Evolutionary conservation across 2,329 filamentous ascomycete species (phyloP), one percentile per base, ranked within the genome.

Genomic region (Fusarium decemcellulare): DNA sequence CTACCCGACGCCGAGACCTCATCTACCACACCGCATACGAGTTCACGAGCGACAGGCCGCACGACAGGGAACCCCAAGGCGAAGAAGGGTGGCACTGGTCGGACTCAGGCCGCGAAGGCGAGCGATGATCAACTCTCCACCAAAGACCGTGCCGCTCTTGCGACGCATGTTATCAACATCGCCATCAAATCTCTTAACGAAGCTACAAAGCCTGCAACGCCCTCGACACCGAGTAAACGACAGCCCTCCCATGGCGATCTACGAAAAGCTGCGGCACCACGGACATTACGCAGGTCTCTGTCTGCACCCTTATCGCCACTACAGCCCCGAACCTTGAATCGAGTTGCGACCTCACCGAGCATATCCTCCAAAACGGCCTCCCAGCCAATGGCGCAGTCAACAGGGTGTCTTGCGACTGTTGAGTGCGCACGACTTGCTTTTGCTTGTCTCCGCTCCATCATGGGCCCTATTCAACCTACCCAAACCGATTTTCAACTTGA

Each of bases 391-490:
- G 64, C 75, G 4, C 76, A 78, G 15, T 82, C 82, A 15, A 81
- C 81, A 3, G 82, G 83, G 47, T 87, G 86, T 54, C 76, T 90
- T 14, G 84, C 89, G 2, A 86, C 85, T 1, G 89, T 91, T 12
- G 92, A 94, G 79, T 94, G 92, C 73, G 87, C 90, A 8, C 86
- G 91, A 10, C 78, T 88, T 30, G 91, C 91, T 2, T 93, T 95
- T 73, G 81, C 86, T 8, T 90, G 88, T 52, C 81, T 95, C 40
- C 85, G 91, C 52, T 83, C 85, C 30, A 74, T 89, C 27, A 87
- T 92, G 53, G 82, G 86, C 29, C 81, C 86, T 1, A 80, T 86
- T 7, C 83, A 85, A 9, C 80, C 89, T 10, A 80, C 85, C 10
- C 81, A 90, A n/a, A 85, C 88, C 2, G 85, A 87, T 46, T 81